Evolutionary conservation across 306 rosid species (phyloP).

Genomic region (Prunus persica): DNA sequence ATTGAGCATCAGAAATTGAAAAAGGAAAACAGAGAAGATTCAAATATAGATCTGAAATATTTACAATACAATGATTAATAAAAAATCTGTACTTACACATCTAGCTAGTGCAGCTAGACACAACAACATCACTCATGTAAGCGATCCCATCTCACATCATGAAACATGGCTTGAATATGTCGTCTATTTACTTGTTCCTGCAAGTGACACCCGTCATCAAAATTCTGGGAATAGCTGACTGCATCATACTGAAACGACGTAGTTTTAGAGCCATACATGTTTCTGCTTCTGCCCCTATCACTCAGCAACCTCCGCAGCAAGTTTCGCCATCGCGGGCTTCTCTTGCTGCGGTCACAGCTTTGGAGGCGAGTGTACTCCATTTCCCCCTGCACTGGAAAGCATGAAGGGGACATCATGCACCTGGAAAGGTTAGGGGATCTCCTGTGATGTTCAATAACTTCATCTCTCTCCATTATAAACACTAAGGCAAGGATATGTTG

Average conservation of each 20-base stretch:
- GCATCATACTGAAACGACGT: slow-evolving; percentile 77
- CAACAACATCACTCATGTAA: neutral
- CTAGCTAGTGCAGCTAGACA: neutral
- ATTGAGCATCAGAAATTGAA: no score
- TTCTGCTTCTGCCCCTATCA: slow-evolving; percentile 37
- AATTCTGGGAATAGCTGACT: slow-evolving; percentile 76
- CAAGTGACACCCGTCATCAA: slow-evolving; percentile 61
- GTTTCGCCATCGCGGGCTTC: slow-evolving; percentile 48
- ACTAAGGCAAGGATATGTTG: neutral
- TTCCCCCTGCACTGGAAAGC: slow-evolving; percentile 46
- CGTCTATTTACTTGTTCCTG: slow-evolving; percentile 33
- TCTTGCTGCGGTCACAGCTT: slow-evolving; percentile 11
- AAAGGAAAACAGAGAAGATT: neutral
- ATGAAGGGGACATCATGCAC: slow-evolving; percentile 50
- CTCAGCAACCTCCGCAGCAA: slow-evolving; percentile 48
- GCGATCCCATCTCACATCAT: slow-evolving; percentile 36
- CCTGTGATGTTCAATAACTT: slow-evolving; percentile 3
- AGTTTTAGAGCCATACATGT: slow-evolving; percentile 36
- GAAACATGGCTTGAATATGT: slow-evolving; percentile 22
- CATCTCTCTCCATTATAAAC: slow-evolving; percentile 45
- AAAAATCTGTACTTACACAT: neutral
- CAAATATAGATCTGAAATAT: neutral
- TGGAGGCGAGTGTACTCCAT: slow-evolving; percentile 50
- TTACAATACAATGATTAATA: no score
- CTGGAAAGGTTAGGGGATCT: slow-evolving; percentile 30